These are phyloP conservation scores for Kodamaea kaohsiungensis DNA, from an alignment of 805 yeast species.

Conservation along the genomic window DNA sequence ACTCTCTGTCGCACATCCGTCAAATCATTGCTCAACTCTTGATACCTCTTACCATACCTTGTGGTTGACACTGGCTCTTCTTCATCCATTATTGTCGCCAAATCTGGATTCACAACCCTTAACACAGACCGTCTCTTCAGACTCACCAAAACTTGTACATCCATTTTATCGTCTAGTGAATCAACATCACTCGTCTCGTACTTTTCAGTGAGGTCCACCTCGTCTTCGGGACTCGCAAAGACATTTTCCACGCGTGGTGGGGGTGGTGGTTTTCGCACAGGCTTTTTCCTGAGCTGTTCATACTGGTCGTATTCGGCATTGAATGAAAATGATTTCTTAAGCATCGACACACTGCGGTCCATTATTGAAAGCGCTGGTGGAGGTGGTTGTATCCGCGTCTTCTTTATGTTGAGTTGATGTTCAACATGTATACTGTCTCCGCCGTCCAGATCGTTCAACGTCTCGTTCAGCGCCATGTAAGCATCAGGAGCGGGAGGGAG, in stretches of 20 bases:
- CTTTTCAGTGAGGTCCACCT: background rate
- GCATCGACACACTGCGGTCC: conserved; percentile 19
- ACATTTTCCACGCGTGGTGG: conserved; percentile 1
- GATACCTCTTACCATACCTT: conserved; percentile 6
- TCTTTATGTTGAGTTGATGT: background rate
- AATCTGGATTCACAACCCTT: conserved; percentile 64
- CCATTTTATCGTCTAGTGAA: conserved; percentile 50
- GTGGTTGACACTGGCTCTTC: conserved; percentile 3
- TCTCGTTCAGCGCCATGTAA: conserved; percentile 11
- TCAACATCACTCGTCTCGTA: background rate
- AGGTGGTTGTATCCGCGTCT: conserved; percentile 1
- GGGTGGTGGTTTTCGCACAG: background rate
- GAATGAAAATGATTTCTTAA: conserved; percentile 26
- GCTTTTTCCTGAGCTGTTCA: background rate
- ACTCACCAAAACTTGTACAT: conserved; percentile 72
- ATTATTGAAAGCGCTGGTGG: conserved; percentile 2
- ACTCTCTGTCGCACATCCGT: conserved; percentile 14
- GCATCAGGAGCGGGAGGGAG: background rate
- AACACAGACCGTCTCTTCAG: conserved; percentile 61
- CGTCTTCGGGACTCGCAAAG: conserved; percentile 1
- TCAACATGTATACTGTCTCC: conserved; percentile 4
- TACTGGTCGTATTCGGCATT: conserved; percentile 5
- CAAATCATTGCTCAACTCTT: conserved; percentile 3
- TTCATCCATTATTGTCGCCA: conserved; percentile 13
- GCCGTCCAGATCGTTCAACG: conserved; percentile 14